Conservation (phyloP, 768 basidiomycete species). For the Amanita pallidorosea region DNA sequence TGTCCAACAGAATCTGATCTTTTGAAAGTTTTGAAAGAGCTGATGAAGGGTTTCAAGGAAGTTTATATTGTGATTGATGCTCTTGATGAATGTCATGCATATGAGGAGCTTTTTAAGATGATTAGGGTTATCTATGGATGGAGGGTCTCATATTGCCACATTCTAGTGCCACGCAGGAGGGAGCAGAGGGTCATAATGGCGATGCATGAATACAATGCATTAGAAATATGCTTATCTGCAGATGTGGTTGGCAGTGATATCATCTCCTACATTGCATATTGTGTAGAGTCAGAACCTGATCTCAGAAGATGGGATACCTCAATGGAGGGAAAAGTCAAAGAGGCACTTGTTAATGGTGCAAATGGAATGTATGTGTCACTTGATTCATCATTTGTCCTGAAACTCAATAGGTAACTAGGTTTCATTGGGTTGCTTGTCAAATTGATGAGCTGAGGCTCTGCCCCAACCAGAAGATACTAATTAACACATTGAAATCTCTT, state of each 20-base stretch:
- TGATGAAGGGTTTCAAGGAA: background rate
- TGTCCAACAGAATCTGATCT: background rate
- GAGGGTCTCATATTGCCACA: background rate
- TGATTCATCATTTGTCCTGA: background rate
- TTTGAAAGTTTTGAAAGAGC: background rate
- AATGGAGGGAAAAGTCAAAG: background rate
- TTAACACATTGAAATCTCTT: background rate
- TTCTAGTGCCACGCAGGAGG: background rate
- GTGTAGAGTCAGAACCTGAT: background rate
- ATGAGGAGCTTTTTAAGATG: background rate
- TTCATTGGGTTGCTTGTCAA: background rate
- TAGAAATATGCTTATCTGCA: background rate
- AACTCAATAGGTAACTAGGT: background rate
- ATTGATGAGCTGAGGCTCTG: background rate
- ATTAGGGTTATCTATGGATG: background rate
- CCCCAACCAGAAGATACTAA: background rate
- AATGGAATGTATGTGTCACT: background rate
- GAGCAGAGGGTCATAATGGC: background rate
- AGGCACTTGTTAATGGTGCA: background rate
- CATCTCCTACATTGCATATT: background rate
- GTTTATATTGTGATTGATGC: background rate
- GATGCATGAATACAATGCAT: background rate
- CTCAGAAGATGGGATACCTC: background rate
- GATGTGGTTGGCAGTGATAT: background rate
- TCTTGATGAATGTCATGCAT: too few relatives aligned